A percentile compares a stretch with the other conserved stretches of the same genome.
Evolutionary conservation across 1,284 basidiomycete species (phyloP).

Genomic region (Pascua guehoae): DNA sequence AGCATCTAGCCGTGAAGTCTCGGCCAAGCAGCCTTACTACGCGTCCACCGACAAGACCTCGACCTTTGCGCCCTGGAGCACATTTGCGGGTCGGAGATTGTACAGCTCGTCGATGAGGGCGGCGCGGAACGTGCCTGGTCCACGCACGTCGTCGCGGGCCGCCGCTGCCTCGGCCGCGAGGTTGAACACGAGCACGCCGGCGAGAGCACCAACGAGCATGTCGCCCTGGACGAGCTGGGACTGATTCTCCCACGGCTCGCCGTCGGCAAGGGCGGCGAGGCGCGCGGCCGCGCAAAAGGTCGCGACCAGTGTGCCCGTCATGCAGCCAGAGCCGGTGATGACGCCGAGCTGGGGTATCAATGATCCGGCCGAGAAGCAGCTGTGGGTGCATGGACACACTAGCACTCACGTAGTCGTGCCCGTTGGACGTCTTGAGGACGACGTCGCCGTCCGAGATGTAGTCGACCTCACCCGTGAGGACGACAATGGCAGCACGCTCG

Average conservation of each 20-base stretch:
- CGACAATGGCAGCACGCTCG: slow-evolving; percentile 78
- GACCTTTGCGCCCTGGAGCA: slow-evolving; percentile 57
- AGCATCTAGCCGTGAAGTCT: background rate
- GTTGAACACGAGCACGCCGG: slow-evolving; percentile 74
- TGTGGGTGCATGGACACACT: background rate
- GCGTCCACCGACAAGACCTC: slow-evolving; percentile 21
- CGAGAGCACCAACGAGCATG: slow-evolving; percentile 68
- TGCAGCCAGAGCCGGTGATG: slow-evolving; percentile 88
- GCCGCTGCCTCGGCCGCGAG: slow-evolving; percentile 80
- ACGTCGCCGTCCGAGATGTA: slow-evolving; percentile 78
- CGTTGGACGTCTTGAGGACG: slow-evolving; percentile 70
- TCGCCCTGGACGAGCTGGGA: slow-evolving; percentile 61
- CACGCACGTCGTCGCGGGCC: slow-evolving; percentile 63
- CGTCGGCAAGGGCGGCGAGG: slow-evolving; percentile 33
- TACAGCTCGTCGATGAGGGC: slow-evolving; percentile 80
- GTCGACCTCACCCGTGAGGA: slow-evolving; percentile 77
- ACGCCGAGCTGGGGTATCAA: slow-evolving; percentile 56
- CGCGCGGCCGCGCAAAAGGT: slow-evolving; percentile 70
- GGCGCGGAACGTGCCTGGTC: slow-evolving; percentile 82
- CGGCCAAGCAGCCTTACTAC: background rate
- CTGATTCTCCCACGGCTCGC: slow-evolving; percentile 10
- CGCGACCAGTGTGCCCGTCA: slow-evolving; percentile 57
- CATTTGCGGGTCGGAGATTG: slow-evolving; percentile 58
- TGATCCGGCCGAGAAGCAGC: background rate
- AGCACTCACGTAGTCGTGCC: slow-evolving; percentile 57